Percentiles rank a stretch among this genome's conserved stretches.
These are phyloP conservation scores for Penicillium sp. DNA, from an alignment of 2,329 filamentous ascomycete species.

Conservation along the genomic window DNA sequence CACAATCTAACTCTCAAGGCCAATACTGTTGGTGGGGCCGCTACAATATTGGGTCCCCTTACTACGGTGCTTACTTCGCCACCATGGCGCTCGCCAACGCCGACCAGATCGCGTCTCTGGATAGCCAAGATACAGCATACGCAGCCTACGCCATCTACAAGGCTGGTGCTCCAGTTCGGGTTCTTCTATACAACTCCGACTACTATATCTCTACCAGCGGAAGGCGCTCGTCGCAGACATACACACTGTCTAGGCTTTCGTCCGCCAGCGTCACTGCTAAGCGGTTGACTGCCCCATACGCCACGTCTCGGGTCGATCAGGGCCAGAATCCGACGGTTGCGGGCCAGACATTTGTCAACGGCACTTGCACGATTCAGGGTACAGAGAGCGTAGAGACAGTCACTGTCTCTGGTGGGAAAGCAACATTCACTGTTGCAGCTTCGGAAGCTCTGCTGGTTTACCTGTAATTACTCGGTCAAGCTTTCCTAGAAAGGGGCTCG, in stretches of 20 bases:
- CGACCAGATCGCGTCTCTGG: slow-evolving; percentile 40
- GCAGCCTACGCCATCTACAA: slow-evolving; percentile 44
- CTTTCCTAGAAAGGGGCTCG: not conserved
- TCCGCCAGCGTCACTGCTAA: slow-evolving; percentile 34
- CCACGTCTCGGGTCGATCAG: slow-evolving; percentile 39
- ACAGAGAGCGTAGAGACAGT: slow-evolving; percentile 20
- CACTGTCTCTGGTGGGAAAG: slow-evolving; percentile 23
- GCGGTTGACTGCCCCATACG: slow-evolving; percentile 40
- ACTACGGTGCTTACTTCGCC: slow-evolving; percentile 46
- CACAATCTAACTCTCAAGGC: slow-evolving; percentile 14
- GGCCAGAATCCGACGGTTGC: slow-evolving; percentile 40
- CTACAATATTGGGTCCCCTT: slow-evolving; percentile 45
- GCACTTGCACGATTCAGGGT: slow-evolving; percentile 39
- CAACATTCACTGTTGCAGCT: slow-evolving; percentile 37
- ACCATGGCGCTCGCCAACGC: slow-evolving; percentile 41
- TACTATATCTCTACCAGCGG: slow-evolving; percentile 22
- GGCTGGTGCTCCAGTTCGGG: slow-evolving; percentile 29
- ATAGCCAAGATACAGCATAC: slow-evolving; percentile 37
- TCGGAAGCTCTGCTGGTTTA: slow-evolving; percentile 45
- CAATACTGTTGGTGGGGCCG: slow-evolving; percentile 45
- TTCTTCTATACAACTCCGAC: slow-evolving; percentile 34
- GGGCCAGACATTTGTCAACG: slow-evolving; percentile 42
- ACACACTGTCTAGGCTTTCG: slow-evolving; percentile 39
- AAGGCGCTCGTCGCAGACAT: slow-evolving; percentile 27
- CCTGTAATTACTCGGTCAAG: slow-evolving; percentile 19